Base-by-base conservation (phyloP, 2,329 filamentous ascomycete genomes). In the Trichoderma sp. region DNA sequence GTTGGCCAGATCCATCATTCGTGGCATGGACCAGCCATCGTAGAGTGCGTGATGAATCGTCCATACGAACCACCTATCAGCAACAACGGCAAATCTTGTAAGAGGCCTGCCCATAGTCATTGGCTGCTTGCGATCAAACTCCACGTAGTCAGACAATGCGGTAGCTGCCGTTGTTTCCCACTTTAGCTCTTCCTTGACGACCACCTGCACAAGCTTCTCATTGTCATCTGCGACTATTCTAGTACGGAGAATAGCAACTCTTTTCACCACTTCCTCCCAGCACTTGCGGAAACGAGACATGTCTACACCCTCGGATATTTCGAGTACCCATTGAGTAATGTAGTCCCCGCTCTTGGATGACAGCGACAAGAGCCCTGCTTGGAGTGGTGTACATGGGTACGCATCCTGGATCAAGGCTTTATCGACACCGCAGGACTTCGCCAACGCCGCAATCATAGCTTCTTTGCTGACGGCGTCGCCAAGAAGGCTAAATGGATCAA, bases 11-110 rank as follows among this genome's bases (percentile, higher is more conserved):
- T 58, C 65, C 32, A 59, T 61, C 13, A 64, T 68, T 17, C 70
- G 67, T 17, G 50, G 58, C 26, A 73, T 26, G 13, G 71, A 74
- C 73, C 74, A 77, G 55, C 73, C 74, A 67, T 78, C 76, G 39
- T 77, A 77, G 3, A 76, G 55, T 32, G 73, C 71, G 64, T 77
- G 76, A 53, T 50, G 43, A 50, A 50, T 50, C n/a, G 43, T 50
- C 43, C 43, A 50, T 50, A 50, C 43, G 17, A 50, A 50, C 43
- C 62, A 28, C 47, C 26, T 36, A 15, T 36, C 13, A 15, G 34
- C 34, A 36, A 36, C 34, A 36, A 36, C 13, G 34, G 34, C 34
- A 36, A 36, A 36, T 36, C 34, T 36, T 36, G 34, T 36, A 36
- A 36, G 34, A 36, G 34, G 34, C 4, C 13, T 36, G 34, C 34